Evolutionary conservation across 352 stramenopile genomes (phyloP).

Genomic region (Peronospora tabacina): DNA sequence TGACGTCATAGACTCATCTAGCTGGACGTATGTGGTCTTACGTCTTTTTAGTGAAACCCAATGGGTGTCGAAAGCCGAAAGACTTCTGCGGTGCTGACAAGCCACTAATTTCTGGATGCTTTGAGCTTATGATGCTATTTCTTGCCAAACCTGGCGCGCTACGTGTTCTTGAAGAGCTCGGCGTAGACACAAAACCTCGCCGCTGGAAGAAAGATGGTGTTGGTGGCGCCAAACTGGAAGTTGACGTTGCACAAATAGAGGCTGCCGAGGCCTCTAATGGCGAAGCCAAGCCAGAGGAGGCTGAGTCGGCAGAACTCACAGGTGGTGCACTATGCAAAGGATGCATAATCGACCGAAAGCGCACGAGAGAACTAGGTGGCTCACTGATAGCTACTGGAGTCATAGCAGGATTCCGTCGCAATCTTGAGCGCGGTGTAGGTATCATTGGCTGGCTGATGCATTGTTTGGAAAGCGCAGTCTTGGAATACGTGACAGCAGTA

Average conservation of each 20-base stretch:
- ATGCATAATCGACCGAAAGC: slow-evolving; percentile 13
- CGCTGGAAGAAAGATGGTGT: slow-evolving; percentile 9
- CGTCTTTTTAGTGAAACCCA: slow-evolving; percentile 6
- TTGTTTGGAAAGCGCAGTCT: neutral
- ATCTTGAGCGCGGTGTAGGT: slow-evolving; percentile 6
- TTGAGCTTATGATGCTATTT: slow-evolving; percentile 8
- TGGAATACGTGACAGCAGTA: neutral
- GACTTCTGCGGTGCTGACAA: slow-evolving; percentile 15
- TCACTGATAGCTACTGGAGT: slow-evolving; percentile 7
- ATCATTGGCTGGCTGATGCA: neutral
- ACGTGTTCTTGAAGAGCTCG: slow-evolving; percentile 4
- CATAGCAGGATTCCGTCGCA: slow-evolving; percentile 10
- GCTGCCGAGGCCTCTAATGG: slow-evolving; percentile 1
- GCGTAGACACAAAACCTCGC: slow-evolving; percentile 5
- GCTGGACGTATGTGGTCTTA: neutral
- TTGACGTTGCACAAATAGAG: slow-evolving; percentile 1
- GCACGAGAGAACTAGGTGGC: slow-evolving; percentile 9
- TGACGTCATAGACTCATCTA: neutral
- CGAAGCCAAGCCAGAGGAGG: slow-evolving; percentile 5
- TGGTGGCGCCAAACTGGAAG: slow-evolving; percentile 2
- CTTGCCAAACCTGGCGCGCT: neutral
- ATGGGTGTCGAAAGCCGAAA: slow-evolving; percentile 24
- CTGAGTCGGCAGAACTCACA: neutral
- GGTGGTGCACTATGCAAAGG: slow-evolving; percentile 1
- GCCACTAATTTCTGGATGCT: slow-evolving; percentile 11